Conservation (phyloP, 1,139 yeast genomes). For the Taphrina flavorubra region DNA sequence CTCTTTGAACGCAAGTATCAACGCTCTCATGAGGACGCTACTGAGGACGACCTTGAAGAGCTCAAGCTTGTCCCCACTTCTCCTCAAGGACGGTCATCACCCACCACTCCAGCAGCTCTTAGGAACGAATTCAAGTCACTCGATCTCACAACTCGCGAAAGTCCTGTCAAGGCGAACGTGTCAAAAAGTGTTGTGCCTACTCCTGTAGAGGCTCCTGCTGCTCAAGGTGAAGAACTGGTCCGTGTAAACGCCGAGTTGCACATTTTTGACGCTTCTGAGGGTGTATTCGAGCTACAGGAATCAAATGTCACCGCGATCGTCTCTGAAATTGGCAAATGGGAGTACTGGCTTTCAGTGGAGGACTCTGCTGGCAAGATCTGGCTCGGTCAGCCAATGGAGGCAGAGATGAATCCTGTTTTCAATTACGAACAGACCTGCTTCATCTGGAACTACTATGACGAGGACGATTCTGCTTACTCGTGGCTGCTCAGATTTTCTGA, state of each 20-base stretch:
- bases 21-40: slow-evolving; percentile 59
- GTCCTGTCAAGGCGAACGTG: slow-evolving; percentile 41
- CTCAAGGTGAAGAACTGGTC: slow-evolving; percentile 43
- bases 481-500: slow-evolving; percentile 66
- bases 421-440: slow-evolving; percentile 64
- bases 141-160: slow-evolving; percentile 31
- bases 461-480: slow-evolving; percentile 58
- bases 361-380: slow-evolving; percentile 54
- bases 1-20: slow-evolving; percentile 78
- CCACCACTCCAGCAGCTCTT: slow-evolving; percentile 43
- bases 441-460: slow-evolving; percentile 64
- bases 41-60: slow-evolving; percentile 61
- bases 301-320: slow-evolving; percentile 53
- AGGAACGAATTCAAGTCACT: slow-evolving; percentile 27
- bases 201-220: slow-evolving; percentile 40
- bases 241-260: slow-evolving; percentile 56
- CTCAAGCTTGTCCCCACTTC: slow-evolving; percentile 51
- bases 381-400: slow-evolving; percentile 58
- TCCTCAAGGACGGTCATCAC: slow-evolving; percentile 22
- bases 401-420: slow-evolving; percentile 69
- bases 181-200: slow-evolving; percentile 31
- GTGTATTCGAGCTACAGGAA: slow-evolving; percentile 59
- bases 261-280: slow-evolving; percentile 62
- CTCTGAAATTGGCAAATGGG: slow-evolving; percentile 60
- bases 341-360: slow-evolving; percentile 52